phyloP scores from a whole-genome alignment of 2,329 filamentous ascomycete species.

The Sphaerulina populicola region DNA sequence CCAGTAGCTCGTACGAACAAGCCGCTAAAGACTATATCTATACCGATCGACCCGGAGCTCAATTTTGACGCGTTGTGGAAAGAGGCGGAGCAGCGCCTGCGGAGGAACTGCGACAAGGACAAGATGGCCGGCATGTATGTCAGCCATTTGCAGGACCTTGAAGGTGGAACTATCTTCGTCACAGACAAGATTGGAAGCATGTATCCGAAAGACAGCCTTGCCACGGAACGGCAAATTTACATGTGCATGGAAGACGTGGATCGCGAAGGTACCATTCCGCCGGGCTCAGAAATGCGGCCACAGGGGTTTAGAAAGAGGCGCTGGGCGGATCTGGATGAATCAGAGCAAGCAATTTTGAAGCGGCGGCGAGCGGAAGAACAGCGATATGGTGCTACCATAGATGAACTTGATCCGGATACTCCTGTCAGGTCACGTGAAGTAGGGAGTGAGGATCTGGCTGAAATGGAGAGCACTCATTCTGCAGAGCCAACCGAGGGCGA shows the following conservation, averaged over 20 bases:
- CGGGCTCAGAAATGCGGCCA: background rate
- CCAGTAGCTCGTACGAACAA: background rate
- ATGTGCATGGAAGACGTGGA: slow-evolving; percentile 1
- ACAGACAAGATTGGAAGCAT: slow-evolving; percentile 3
- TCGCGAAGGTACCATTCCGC: background rate
- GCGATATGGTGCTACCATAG: background rate
- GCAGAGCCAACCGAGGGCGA: background rate
- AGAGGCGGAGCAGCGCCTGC: background rate
- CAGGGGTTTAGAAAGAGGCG: background rate
- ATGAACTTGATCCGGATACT: background rate
- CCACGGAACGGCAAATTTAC: slow-evolving; percentile 3
- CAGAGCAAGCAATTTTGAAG: slow-evolving; percentile 1
- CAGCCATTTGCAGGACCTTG: slow-evolving; percentile 2
- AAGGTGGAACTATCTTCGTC: slow-evolving; percentile 3
- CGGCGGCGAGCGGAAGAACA: background rate
- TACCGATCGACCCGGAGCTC: slow-evolving; percentile 1
- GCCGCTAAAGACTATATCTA: background rate
- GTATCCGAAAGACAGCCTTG: background rate
- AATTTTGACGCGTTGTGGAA: slow-evolving; percentile 6
- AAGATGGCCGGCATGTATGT: slow-evolving; percentile 2
- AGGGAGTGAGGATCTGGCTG: background rate
- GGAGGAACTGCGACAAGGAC: background rate
- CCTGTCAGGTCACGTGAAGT: slow-evolving; percentile 4
- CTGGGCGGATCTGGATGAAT: background rate
- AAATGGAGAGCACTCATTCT: background rate